These are phyloP conservation scores for Neurospora africana DNA, from an alignment of 495 filamentous ascomycete genomes.

Conservation along the genomic window DNA sequence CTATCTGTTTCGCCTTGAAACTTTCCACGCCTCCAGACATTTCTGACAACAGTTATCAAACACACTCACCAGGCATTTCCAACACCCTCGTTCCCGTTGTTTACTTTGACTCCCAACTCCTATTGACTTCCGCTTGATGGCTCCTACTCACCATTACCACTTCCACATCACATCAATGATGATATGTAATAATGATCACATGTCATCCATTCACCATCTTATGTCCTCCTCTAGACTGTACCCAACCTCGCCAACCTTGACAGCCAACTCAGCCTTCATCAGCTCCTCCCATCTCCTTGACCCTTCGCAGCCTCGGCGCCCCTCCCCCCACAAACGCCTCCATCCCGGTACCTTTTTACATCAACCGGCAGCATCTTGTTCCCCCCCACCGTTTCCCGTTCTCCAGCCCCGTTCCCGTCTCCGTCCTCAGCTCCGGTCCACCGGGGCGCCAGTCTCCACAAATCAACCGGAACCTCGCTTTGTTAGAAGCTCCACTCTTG, in stretches of 20 bases:
- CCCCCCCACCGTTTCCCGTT: background rate
- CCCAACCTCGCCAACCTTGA: background rate
- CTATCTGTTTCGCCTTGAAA: too few species aligned
- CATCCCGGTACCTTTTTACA: background rate
- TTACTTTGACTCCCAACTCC: too few species aligned
- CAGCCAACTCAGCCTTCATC: background rate
- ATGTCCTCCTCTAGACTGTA: too few species aligned
- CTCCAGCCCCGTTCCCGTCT: background rate
- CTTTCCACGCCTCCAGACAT: too few species aligned
- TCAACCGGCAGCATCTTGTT: background rate
- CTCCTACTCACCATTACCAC: too few species aligned
- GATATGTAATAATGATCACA: too few species aligned
- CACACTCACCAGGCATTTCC: too few species aligned
- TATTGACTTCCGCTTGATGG: too few species aligned
- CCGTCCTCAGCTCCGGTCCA: background rate
- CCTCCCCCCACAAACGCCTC: background rate
- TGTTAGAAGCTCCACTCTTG: background rate
- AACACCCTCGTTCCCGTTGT: too few species aligned
- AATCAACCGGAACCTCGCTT: background rate
- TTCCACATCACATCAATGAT: too few species aligned
- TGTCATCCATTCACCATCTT: too few species aligned
- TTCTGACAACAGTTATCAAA: too few species aligned
- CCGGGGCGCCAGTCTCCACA: background rate
- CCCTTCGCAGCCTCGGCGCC: background rate
- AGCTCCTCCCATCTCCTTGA: background rate